Base-by-base conservation (phyloP, 2,329 filamentous ascomycete species). In the Nigrograna mackinnonii region DNA sequence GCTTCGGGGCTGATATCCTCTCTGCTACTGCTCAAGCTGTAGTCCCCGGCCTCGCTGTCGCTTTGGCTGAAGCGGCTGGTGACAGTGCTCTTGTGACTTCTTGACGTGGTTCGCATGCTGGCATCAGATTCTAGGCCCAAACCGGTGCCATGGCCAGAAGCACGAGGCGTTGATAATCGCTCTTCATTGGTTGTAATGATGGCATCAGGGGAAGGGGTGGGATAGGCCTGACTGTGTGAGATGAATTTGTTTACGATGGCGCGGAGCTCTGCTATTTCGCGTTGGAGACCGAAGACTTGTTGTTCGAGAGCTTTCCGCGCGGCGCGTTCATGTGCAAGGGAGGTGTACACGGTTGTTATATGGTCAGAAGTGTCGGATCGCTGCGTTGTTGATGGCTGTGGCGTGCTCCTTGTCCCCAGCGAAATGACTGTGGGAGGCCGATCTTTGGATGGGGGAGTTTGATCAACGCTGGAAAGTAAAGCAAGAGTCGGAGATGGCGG, bases 271-370 rank as follows among this genome's bases (percentile, higher is more conserved):
- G 54, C 38, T 9, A 70, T 41, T 31, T 69, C 65, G 22, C 53
- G 50, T 21, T 65, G 63, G 4, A 70, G 55, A 3, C 41, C 47
- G 20, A 50, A 43, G 26, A 70, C 59, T 38, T 66, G 62, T 12
- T 51, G 36, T 38, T 69, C 62, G 5, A 70, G 57, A 7, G 57
- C 48, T 37, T 67, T 64, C 20, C 67, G 59, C 4, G 67, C 60
- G 4, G 47, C 43, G 26, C 66, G 58, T 39, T 70, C 67, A 17
- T 60, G 47, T 14, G 51, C 41, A 2, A 70, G 51, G 6, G 57
- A 43, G 4, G 50, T 47, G 41, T 63, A 55, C 4, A 69, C 28
- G 21, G 55, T 47, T 5, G 47, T 39, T 18, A 68, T 44, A 9
- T 51, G 51, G n/a, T 44, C 41, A 35, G 30, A 22, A 2, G 44